These are phyloP conservation scores for Amyloporia xantha DNA, from an alignment of 768 basidiomycete genomes.

Conservation along the genomic window DNA sequence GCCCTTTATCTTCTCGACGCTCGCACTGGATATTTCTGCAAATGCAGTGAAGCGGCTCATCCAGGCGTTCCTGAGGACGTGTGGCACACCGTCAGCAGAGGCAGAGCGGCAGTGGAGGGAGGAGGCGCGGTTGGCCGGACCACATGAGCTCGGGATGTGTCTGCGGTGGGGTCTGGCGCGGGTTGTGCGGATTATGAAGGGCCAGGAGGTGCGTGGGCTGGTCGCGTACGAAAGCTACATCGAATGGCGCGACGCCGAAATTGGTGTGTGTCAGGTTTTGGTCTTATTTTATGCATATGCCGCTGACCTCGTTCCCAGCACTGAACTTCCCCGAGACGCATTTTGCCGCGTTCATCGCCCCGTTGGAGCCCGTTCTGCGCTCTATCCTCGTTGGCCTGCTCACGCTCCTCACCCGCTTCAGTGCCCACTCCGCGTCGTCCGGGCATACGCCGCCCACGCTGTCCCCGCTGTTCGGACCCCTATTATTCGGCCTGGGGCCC, in stretches of 20 bases:
- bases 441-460: constrained; percentile 90
- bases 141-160: constrained; percentile 87
- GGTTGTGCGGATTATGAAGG: constrained; percentile 62
- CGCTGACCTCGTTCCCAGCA: constrained; percentile 28
- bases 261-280: constrained; percentile 45
- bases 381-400: constrained; percentile 64
- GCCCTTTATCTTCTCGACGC: constrained; percentile 86
- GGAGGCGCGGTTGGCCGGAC: constrained; percentile 77
- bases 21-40: constrained; percentile 78
- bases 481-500: constrained; percentile 76
- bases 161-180: constrained; percentile 89
- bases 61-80: constrained; percentile 70
- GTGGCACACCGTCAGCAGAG: constrained; percentile 27
- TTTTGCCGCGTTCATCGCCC: constrained; percentile 61
- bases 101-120: constrained; percentile 62
- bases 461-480: constrained; percentile 82
- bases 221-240: constrained; percentile 81
- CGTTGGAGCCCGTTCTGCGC: constrained; percentile 46
- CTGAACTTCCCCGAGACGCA: constrained; percentile 64
- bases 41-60: constrained; percentile 73
- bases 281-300: background rate
- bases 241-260: constrained; percentile 77
- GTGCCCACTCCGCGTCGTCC: constrained; percentile 76
- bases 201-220: constrained; percentile 74
- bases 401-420: constrained; percentile 73